A percentile compares a stretch with the other conserved stretches of the same genome.
phyloP scores from a whole-genome alignment of 495 filamentous ascomycete genomes.

The Penicillium samsonianum region DNA sequence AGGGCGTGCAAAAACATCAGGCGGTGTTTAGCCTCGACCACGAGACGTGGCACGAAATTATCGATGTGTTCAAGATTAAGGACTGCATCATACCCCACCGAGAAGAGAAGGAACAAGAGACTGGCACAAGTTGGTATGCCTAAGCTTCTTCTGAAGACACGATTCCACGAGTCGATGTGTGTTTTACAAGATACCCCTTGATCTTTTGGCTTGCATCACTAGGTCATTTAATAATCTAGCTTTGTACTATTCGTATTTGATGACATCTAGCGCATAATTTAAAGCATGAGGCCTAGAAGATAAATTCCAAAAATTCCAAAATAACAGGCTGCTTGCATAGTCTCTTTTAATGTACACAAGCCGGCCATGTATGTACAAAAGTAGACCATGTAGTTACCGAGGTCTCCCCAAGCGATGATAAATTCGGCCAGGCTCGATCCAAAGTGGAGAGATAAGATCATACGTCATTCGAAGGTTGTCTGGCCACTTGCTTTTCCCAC shows the following conservation, averaged over 20 bases:
- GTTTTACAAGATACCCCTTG: slow-evolving; percentile 19
- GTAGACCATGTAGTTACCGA: no score
- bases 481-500: not conserved
- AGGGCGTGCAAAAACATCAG: slow-evolving; percentile 68
- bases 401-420: not conserved
- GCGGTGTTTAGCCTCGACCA: slow-evolving; percentile 84
- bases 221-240: not conserved
- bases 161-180: slow-evolving; percentile 5
- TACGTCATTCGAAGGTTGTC: not conserved
- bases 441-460: slow-evolving; percentile 5
- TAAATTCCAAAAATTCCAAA: no score
- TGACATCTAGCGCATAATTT: not conserved
- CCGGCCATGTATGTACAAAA: no score
- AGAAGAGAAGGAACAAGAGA: slow-evolving; percentile 55
- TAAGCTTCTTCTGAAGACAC: slow-evolving; percentile 30
- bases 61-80: slow-evolving; percentile 70
- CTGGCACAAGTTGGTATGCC: slow-evolving; percentile 75
- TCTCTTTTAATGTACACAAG: no score
- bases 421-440: slow-evolving; percentile 3
- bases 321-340: no score
- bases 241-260: not conserved
- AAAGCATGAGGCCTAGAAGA: no score
- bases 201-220: not conserved
- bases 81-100: slow-evolving; percentile 83
- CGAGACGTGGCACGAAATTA: slow-evolving; percentile 74